Base-by-base conservation (phyloP, 257 asterid species). In the Ligustrum vulgare region DNA sequence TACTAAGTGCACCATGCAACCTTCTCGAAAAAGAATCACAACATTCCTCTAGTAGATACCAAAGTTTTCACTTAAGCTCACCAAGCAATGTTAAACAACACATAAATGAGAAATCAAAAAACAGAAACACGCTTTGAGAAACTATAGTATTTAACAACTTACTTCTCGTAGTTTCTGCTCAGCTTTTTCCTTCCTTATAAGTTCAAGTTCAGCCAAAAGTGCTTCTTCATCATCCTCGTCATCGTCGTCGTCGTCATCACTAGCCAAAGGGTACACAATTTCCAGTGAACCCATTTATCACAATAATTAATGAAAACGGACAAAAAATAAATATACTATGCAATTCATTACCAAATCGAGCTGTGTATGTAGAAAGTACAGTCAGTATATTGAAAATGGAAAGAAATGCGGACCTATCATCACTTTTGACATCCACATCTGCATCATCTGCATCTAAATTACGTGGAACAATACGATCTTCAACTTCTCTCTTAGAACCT, bases 191-290 rank as follows among this genome's bases (percentile, higher is more conserved):
- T 88, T 93, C 87, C 87, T 95, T 75, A 95, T 73, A 64, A 91
- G 97, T 75, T 90, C 97, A 77, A 95, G 98, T 83, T 92, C 99
- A 39, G 94, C 96, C 84, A 94, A 31, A 69, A 92, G 97, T 79
- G 98, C 97, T 84, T 93, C 98, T 69, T 87, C 90, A 72, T 91
- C 99, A 79, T 95, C 97, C 67, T 87, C 98, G 13, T 88, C 92
- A 12, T 83, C 89, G 0, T 89, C 93, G 0, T 85, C 96, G 0
- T 85, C 95, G 4, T 88, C 91, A 0, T 86, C 86, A 72, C 90
- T 88, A 45, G 36, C 15, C 77, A 74, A 37, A 73, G 18, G 3
- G 35, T 7, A 63, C 74, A 49, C 34, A 77, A 28, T 72, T 71
- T 72, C 43, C 22, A 49, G 41, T 16, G 12, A 67, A 67, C 33